Evolutionary conservation across 257 asterid genomes (phyloP).

Genomic region (Phtheirospermum japonicum): DNA sequence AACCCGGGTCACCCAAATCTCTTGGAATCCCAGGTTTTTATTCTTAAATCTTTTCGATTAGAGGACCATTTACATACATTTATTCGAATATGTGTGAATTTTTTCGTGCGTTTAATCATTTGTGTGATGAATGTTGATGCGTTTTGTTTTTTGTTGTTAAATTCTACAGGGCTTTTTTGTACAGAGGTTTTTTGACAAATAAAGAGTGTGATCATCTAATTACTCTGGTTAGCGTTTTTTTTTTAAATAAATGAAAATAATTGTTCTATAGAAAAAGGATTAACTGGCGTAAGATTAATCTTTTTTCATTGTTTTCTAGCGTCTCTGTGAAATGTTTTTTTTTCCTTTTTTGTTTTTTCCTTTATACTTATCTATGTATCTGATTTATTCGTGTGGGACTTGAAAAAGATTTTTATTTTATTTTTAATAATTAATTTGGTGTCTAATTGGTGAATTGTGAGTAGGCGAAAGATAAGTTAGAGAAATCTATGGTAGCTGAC

Average conservation of each 20-base stretch:
- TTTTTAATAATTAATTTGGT: slow-evolving; percentile 15
- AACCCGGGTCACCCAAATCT: slow-evolving; percentile 69
- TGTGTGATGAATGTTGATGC: slow-evolving; percentile 22
- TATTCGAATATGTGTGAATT: slow-evolving; percentile 4
- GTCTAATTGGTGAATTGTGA: slow-evolving; percentile 30
- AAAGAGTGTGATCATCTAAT: slow-evolving; percentile 87
- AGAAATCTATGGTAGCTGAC: slow-evolving; percentile 95
- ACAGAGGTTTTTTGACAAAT: slow-evolving; percentile 62
- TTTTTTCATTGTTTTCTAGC: no score
- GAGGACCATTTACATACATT: neutral
- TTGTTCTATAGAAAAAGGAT: slow-evolving; percentile 7
- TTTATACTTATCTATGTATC: no score
- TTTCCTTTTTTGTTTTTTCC: no score
- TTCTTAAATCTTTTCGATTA: neutral
- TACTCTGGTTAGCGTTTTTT: slow-evolving; percentile 49
- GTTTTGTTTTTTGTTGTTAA: slow-evolving; percentile 15
- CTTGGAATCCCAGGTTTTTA: slow-evolving; percentile 78
- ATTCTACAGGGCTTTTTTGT: slow-evolving; percentile 70
- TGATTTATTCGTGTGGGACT: neutral
- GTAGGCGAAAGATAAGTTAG: slow-evolving; percentile 83
- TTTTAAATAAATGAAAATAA: no score
- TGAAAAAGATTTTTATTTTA: neutral
- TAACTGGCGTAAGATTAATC: neutral
- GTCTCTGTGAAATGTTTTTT: no score
- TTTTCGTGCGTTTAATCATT: slow-evolving; percentile 14